phyloP scores from a whole-genome alignment of 2,329 filamentous ascomycete genomes.

The Colletotrichum plurivorum region DNA sequence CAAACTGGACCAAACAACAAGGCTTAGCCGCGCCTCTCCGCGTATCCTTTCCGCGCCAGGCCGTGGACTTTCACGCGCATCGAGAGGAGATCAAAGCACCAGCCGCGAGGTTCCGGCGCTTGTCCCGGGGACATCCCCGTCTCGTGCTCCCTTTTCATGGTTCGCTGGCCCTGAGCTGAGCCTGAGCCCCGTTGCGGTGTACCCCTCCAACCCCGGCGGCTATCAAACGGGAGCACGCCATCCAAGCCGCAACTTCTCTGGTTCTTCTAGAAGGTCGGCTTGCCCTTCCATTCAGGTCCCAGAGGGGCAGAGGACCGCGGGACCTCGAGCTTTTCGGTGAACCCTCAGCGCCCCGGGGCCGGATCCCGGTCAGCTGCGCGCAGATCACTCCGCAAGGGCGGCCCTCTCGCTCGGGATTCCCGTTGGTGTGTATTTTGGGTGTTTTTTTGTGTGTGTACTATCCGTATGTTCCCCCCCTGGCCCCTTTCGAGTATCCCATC shows the following conservation, averaged over 20 bases:
- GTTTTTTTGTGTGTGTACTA: too few relatives aligned
- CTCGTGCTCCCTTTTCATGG: background rate
- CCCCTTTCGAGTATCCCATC: too few relatives aligned
- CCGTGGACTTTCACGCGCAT: background rate
- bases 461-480: too few relatives aligned
- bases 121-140: conserved; percentile 19
- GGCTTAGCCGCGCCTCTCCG: conserved; percentile 32
- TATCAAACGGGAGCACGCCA: conserved; percentile 30
- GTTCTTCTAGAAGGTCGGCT: conserved; percentile 32
- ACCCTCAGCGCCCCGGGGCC: conserved; percentile 22
- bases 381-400: conserved; percentile 38
- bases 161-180: background rate
- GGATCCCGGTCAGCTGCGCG: conserved; percentile 27
- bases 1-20: conserved; percentile 27
- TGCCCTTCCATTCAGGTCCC: conserved; percentile 13
- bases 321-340: conserved; percentile 3
- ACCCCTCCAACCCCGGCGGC: conserved; percentile 4
- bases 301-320: background rate
- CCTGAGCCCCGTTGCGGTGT: background rate
- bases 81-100: too few relatives aligned
- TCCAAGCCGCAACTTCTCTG: conserved; percentile 6
- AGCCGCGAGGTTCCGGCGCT: background rate
- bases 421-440: conserved; percentile 8
- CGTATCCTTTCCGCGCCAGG: background rate
- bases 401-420: conserved; percentile 34